Evolutionary conservation across 345 rosid genomes (phyloP).

Genomic region (Melaleuca quinquenervia): DNA sequence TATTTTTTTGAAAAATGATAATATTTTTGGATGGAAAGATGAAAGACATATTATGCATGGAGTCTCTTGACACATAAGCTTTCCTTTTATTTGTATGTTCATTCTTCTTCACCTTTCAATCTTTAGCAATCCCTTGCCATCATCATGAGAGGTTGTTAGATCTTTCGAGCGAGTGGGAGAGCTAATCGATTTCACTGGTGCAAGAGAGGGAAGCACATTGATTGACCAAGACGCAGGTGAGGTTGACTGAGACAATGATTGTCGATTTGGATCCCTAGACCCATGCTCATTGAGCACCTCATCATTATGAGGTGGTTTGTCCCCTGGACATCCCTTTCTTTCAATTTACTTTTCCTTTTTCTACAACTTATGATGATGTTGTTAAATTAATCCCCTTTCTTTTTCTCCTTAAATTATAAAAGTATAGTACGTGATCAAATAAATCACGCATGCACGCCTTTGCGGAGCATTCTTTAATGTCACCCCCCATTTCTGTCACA

Average conservation of each 20-base stretch:
- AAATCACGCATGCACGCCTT: not conserved
- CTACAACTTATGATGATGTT: not conserved
- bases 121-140: not conserved
- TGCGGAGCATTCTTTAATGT: not conserved
- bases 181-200: not conserved
- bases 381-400: not conserved
- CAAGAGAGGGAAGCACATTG: not conserved
- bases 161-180: not conserved
- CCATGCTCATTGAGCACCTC: conserved; percentile 2
- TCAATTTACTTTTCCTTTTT: not conserved
- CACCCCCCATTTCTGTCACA: not conserved
- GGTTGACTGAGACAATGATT: not conserved
- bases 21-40: too few relatives aligned
- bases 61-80: not conserved
- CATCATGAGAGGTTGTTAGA: not conserved
- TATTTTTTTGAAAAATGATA: too few relatives aligned
- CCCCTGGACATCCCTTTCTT: not conserved
- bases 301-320: not conserved
- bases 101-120: not conserved
- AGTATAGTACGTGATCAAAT: not conserved
- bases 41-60: not conserved
- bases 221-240: conserved; percentile 1
- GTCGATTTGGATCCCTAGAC: not conserved
- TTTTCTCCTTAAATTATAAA: not conserved
- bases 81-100: not conserved